Evolutionary conservation across 495 filamentous ascomycete genomes (phyloP), one percentile per base, ranked within the genome.

Genomic region (Filosporella fistucella): DNA sequence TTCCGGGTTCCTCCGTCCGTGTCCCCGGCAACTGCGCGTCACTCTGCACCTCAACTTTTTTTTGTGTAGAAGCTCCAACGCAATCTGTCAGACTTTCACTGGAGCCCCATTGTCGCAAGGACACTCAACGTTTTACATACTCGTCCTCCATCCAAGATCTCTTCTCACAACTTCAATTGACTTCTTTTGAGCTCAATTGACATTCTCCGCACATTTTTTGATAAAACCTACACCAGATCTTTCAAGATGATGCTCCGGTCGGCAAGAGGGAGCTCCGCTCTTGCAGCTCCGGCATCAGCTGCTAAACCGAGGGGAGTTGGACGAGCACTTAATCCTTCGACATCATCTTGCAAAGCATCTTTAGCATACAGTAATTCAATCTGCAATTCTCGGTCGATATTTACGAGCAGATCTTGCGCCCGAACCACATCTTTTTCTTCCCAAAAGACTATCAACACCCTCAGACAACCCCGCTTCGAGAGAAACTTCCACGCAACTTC

Each of bases 401-500:
- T 32, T 41, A 51, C 33, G 21, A n/a, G n/a, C n/a, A n/a, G n/a
- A n/a, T n/a, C n/a, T n/a, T n/a, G n/a, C n/a, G 5, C 42, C n/a
- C 6, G 30, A 45, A 20, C 33, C 30, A 4, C 14, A 4, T 24
- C 34, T 33, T 33, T n/a, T 20, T 32, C 51, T 28, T 14, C 47
- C 30, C 21, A 38, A 4, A 21, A n/a, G 21, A 26, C 17, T 21
- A n/a, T 4, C 39, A 36, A 17, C 22, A 42, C 29, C 47, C 11
- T 33, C 22, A 38, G 32, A 40, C 10, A 47, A 48, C 54, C 52
- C 52, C 54, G 50, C 51, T 57, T 44, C 47, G 62, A 29, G 53
- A 48, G 72, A 67, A 54, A 60, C 38, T 67, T 80, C 51, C 72
- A 77, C 68, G 67, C 67, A 44, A 70, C 68, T 49, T 42, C 71